Base-by-base conservation (phyloP, 2,329 filamentous ascomycete species). In the Cladosporium sp. region DNA sequence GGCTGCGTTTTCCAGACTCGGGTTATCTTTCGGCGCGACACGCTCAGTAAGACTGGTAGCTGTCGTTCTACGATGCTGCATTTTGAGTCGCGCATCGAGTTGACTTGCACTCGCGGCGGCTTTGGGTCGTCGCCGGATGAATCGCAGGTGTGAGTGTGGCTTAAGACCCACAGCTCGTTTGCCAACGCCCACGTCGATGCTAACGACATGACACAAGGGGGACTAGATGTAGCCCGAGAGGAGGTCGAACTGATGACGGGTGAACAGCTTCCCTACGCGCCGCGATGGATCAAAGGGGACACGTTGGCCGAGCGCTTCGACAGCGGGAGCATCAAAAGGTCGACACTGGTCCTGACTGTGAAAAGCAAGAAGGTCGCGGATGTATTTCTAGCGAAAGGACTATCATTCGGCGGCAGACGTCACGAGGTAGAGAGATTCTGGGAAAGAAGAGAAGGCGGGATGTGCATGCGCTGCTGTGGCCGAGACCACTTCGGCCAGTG, bases 311-410 rank as follows among this genome's bases (percentile, higher is more conserved):
- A 22, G 17, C 42, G 42, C 6, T 43, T 8, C 42, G 17, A 43
- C 27, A 43, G 13, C 15, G 42, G 42, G 12, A n/a, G 15, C 11
- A 43, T 43, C 42, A 43, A 36, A 15, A 20, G 24, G 18, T 43
- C 41, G 29, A 43, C 41, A 19, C 41, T 43, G 41, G 41, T 43
- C 41, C n/a, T 43, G 41, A 34, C 41, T 11, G 11, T 43, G 41
- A 43, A 43, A 12, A 43, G 8, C 17, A 43, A 34, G 29, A n/a
- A 43, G 13, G 41, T 17, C 5, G 41, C 41, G 15, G 41, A 43
- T 19, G 19, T 11, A 5, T 32, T 39, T 11, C 37, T 39, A 17
- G 37, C 37, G 37, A 39, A 39, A 39, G 37, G 37, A 18, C 4
- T 9, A 19, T 39, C 18, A 18, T 39, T 39, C 37, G 37, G 37